A percentile compares a stretch with the other conserved stretches of the same genome.
Conservation (phyloP, 176 grass and related monocot genomes). For the Eragrostis curvula region DNA sequence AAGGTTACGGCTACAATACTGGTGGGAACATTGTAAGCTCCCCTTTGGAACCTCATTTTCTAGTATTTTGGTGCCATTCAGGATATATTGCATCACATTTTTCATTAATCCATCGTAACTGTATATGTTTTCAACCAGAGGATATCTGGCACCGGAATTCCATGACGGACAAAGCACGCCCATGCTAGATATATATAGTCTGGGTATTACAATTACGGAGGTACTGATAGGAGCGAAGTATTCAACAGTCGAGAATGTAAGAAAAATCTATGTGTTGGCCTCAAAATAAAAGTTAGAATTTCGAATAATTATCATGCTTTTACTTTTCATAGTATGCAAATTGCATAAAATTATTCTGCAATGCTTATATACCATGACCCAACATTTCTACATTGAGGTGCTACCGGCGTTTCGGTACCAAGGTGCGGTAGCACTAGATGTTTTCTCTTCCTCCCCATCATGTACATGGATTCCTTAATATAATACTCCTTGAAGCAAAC, state of each 20-base stretch:
- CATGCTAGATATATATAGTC: conserved; percentile 2
- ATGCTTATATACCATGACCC: no score
- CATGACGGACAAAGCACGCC: background rate
- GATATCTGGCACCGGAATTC: background rate
- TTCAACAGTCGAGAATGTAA: background rate
- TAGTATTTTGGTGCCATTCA: background rate
- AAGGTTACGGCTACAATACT: background rate
- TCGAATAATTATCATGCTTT: no score
- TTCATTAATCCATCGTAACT: background rate
- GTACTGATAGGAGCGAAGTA: background rate
- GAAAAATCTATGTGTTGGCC: background rate
- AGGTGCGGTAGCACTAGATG: no score
- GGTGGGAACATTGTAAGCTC: background rate
- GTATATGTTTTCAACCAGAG: background rate
- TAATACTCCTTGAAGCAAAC: no score
- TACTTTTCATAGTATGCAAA: no score
- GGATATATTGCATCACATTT: background rate
- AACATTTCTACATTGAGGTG: no score
- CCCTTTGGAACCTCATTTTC: background rate
- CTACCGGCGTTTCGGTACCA: no score
- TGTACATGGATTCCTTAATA: no score
- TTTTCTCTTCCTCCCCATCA: no score
- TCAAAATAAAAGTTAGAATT: no score
- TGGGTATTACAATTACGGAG: background rate
- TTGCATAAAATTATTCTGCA: no score